These are phyloP conservation scores for Aureobasidium sp. DNA, from an alignment of 2,329 filamentous ascomycete species.

Conservation along the genomic window DNA sequence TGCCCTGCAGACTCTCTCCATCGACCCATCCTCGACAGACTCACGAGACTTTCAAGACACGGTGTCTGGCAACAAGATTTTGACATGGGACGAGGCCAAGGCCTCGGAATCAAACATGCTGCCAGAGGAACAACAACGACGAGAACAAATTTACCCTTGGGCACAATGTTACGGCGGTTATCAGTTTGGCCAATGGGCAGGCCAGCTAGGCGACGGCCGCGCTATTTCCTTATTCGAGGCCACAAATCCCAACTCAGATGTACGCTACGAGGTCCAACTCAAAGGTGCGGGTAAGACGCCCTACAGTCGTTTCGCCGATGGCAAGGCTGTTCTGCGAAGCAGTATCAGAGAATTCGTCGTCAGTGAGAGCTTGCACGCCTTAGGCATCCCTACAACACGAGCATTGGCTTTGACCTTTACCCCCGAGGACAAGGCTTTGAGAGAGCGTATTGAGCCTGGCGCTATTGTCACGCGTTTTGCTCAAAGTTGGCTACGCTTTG, in stretches of 20 bases:
- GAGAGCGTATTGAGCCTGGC: conserved; percentile 79
- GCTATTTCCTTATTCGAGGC: conserved; percentile 92
- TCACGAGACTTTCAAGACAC: conserved; percentile 69
- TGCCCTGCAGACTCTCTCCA: conserved; percentile 74
- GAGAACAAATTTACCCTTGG: conserved; percentile 82
- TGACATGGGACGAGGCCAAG: conserved; percentile 64
- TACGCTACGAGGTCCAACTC: conserved; percentile 81
- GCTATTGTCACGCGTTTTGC: conserved; percentile 91
- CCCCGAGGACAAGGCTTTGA: conserved; percentile 63
- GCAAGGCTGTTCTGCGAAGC: conserved; percentile 84
- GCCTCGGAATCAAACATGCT: conserved; percentile 16
- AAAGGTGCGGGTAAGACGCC: conserved; percentile 92
- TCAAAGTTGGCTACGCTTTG: conserved; percentile 82
- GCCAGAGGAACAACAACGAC: conserved; percentile 49
- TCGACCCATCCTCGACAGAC: conserved; percentile 59
- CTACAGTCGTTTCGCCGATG: conserved; percentile 93
- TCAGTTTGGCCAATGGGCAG: conserved; percentile 74
- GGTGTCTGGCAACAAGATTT: conserved; percentile 74
- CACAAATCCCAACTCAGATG: conserved; percentile 64
- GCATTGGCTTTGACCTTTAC: conserved; percentile 76
- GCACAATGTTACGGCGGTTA: conserved; percentile 92
- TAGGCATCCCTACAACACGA: conserved; percentile 78
- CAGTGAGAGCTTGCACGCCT: conserved; percentile 78
- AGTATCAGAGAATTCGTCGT: conserved; percentile 93
- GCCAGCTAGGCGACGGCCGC: conserved; percentile 88